A percentile compares a stretch with the other conserved stretches of the same genome.
Evolutionary conservation across 2,329 filamentous ascomycete genomes (phyloP).

Genomic region (Colletotrichum orchidophilum): DNA sequence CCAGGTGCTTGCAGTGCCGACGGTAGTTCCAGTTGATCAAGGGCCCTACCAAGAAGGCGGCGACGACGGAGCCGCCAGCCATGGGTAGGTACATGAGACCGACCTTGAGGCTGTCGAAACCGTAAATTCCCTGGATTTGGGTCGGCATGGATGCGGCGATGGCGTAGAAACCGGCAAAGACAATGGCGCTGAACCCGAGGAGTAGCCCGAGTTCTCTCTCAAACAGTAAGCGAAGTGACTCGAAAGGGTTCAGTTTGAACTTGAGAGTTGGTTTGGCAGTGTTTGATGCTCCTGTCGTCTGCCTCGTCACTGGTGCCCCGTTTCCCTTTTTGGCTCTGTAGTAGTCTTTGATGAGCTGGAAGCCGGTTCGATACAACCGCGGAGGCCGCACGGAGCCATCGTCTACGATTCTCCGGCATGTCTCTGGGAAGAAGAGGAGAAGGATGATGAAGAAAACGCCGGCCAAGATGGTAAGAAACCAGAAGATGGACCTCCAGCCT

Average conservation of each 20-base stretch:
- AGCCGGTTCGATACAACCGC: constrained; percentile 45
- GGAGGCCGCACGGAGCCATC: constrained; percentile 60
- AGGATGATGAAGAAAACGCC: constrained; percentile 48
- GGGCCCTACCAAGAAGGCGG: constrained; percentile 58
- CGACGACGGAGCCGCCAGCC: constrained; percentile 58
- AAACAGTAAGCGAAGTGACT: constrained; percentile 50
- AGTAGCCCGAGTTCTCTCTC: constrained; percentile 55
- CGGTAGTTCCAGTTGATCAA: constrained; percentile 75
- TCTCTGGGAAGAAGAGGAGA: constrained; percentile 55
- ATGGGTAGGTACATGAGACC: constrained; percentile 64
- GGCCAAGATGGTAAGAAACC: constrained; percentile 43
- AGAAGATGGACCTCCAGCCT: constrained; percentile 56
- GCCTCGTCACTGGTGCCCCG: constrained; percentile 3
- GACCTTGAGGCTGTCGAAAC: constrained; percentile 63
- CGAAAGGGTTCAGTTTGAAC: constrained; percentile 53
- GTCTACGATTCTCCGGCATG: constrained; percentile 57
- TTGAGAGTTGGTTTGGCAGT: constrained; percentile 40
- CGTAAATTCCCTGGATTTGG: constrained; percentile 62
- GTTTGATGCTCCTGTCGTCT: constrained; percentile 27
- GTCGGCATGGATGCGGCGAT: constrained; percentile 55
- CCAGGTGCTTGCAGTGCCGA: constrained; percentile 63
- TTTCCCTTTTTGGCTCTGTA: constrained; percentile 23
- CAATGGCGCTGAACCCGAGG: constrained; percentile 53
- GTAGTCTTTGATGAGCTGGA: constrained; percentile 36
- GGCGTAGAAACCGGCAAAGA: constrained; percentile 61